Evolutionary conservation across 768 basidiomycete genomes (phyloP).

Genomic region (Omphalotus guepiniiformis): DNA sequence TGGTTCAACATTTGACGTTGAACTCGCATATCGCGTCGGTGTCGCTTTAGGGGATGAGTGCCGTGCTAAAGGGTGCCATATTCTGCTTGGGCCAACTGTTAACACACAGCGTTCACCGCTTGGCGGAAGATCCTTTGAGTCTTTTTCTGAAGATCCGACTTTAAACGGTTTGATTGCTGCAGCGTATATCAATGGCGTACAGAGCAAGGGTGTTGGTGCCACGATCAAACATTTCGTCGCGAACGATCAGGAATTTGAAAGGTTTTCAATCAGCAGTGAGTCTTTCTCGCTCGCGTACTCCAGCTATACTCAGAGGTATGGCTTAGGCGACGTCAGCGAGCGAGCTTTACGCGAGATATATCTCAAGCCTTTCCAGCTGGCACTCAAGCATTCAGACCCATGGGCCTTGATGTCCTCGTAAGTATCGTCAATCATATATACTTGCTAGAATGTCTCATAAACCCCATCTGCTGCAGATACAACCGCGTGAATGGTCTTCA

Average conservation of each 20-base stretch:
- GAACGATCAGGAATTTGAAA: constrained; percentile 61
- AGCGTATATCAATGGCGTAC: constrained; percentile 69
- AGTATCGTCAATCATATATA: constrained; percentile 12
- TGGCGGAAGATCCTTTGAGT: constrained; percentile 57
- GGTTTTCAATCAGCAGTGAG: constrained; percentile 45
- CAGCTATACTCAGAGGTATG: neutral
- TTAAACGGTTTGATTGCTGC: constrained; percentile 53
- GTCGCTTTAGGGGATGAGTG: constrained; percentile 50
- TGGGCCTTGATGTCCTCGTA: constrained; percentile 60
- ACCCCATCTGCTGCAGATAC: constrained; percentile 33
- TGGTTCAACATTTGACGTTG: constrained; percentile 52
- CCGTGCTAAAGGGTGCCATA: constrained; percentile 43
- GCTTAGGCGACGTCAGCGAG: constrained; percentile 43
- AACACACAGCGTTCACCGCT: constrained; percentile 61
- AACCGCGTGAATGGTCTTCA: constrained; percentile 60
- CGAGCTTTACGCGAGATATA: constrained; percentile 66
- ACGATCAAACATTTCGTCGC: constrained; percentile 67
- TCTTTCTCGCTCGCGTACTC: neutral
- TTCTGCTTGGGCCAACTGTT: constrained; percentile 59
- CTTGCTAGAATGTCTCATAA: neutral
- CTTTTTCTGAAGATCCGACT: constrained; percentile 60
- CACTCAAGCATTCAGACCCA: constrained; percentile 48
- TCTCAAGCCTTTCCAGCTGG: constrained; percentile 59
- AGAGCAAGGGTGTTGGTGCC: constrained; percentile 69
- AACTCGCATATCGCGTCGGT: constrained; percentile 43